A percentile compares a stretch with the other conserved stretches of the same genome.
Conservation (phyloP, 2,329 filamentous ascomycete genomes). For the Tolypocladium capitatum region DNA sequence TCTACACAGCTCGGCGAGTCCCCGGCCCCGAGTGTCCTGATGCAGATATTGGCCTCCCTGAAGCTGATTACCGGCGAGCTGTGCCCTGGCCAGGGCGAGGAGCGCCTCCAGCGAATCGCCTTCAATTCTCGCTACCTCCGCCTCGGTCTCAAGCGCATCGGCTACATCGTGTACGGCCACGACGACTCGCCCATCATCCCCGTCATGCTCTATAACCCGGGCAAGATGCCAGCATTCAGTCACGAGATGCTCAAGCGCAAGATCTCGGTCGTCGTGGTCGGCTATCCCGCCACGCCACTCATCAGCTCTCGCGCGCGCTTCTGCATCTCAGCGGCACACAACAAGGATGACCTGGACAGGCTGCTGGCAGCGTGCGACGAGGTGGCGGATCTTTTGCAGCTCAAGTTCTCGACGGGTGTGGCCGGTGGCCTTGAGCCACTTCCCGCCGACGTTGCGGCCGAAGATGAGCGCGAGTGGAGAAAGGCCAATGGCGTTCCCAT, state of each 20-base stretch:
- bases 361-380: conserved; percentile 83
- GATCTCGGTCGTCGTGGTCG: conserved; percentile 93
- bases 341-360: conserved; percentile 93
- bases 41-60: conserved; percentile 79
- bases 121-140: conserved; percentile 99
- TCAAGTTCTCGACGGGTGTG: conserved; percentile 95
- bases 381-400: conserved; percentile 77
- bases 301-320: conserved; percentile 92
- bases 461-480: conserved; percentile 59
- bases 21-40: conserved; percentile 73
- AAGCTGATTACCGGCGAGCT: conserved; percentile 83
- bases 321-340: conserved; percentile 91
- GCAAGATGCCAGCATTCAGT: conserved; percentile 95
- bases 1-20: conserved; percentile 80
- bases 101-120: conserved; percentile 85
- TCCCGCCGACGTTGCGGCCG: conserved; percentile 54
- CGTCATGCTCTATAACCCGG: conserved; percentile 90
- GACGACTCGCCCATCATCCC: conserved; percentile 97
- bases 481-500: conserved; percentile 53
- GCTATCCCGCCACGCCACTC: conserved; percentile 89
- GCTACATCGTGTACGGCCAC: conserved; percentile 92
- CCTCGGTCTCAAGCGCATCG: conserved; percentile 88
- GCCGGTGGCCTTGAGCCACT: conserved; percentile 75
- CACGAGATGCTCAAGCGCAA: conserved; percentile 98
- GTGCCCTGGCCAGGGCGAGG: conserved; percentile 81